These are phyloP conservation scores for Acer campestre DNA, from an alignment of 345 rosid species.

Conservation along the genomic window DNA sequence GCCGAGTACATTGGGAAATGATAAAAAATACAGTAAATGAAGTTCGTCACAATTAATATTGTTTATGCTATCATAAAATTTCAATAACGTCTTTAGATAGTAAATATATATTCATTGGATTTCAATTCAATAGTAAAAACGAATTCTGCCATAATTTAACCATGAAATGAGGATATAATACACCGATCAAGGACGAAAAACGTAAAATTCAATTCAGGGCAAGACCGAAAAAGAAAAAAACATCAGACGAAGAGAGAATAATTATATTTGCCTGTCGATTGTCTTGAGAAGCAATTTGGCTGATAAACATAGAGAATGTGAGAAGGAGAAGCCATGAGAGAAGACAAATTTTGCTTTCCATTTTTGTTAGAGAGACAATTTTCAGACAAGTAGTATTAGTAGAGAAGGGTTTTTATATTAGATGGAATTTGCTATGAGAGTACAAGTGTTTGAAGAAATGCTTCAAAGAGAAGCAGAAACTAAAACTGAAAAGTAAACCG, in stretches of 20 bases:
- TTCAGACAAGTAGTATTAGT: background rate
- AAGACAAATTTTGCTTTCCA: slow-evolving; percentile 9
- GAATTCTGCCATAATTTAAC: background rate
- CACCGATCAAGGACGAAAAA: background rate
- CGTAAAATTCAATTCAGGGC: too few relatives aligned
- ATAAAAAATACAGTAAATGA: too few relatives aligned
- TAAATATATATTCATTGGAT: too few relatives aligned
- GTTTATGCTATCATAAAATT: background rate
- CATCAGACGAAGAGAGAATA: too few relatives aligned
- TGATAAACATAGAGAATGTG: background rate
- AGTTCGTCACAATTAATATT: too few relatives aligned
- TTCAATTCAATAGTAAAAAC: background rate
- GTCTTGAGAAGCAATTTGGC: slow-evolving; percentile 23
- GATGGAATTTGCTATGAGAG: too few relatives aligned
- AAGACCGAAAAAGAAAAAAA: background rate
- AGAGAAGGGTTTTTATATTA: background rate
- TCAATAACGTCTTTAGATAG: too few relatives aligned
- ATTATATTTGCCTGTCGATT: slow-evolving; percentile 23
- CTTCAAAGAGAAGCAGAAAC: too few relatives aligned
- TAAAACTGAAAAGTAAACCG: too few relatives aligned
- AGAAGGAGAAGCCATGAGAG: slow-evolving; percentile 19
- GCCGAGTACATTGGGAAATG: too few relatives aligned
- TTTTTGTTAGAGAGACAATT: background rate
- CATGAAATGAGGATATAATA: background rate
- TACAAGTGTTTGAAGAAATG: background rate